Conservation (phyloP, 148 eudicot genomes). For the Arctostaphylos glauca region DNA sequence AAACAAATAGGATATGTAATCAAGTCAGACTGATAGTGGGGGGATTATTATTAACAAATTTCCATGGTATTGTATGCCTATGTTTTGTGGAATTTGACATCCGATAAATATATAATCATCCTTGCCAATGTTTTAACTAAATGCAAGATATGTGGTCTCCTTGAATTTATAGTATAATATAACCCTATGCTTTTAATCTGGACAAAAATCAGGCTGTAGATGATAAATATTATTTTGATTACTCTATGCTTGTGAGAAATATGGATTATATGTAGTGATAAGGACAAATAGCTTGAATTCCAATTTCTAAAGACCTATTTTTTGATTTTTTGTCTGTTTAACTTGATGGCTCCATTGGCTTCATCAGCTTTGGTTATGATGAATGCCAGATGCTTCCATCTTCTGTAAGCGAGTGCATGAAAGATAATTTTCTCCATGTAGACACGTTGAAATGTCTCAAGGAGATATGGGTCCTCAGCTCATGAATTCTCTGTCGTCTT, state of each 20-base stretch:
- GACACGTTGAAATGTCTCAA: background rate
- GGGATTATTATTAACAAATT: background rate
- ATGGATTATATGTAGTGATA: background rate
- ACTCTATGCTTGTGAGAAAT: background rate
- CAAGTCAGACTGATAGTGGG: background rate
- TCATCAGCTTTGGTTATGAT: background rate
- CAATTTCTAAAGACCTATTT: background rate
- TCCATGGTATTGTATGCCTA: background rate
- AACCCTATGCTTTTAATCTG: no score
- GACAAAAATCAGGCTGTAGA: no score
- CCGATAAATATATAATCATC: background rate
- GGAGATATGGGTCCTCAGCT: background rate
- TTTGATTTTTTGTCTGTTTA: background rate
- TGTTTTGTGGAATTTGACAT: background rate
- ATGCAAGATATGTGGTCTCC: background rate
- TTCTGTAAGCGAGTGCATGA: background rate
- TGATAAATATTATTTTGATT: background rate
- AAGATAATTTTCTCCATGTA: background rate
- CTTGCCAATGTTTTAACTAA: no score
- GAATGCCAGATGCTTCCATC: constrained; percentile 4
- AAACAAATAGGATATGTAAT: no score
- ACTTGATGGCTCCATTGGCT: background rate
- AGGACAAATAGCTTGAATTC: background rate
- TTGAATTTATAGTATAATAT: background rate
- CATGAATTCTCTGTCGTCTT: background rate